Base-by-base conservation (phyloP, 345 rosid species). In the Brassica incana region DNA sequence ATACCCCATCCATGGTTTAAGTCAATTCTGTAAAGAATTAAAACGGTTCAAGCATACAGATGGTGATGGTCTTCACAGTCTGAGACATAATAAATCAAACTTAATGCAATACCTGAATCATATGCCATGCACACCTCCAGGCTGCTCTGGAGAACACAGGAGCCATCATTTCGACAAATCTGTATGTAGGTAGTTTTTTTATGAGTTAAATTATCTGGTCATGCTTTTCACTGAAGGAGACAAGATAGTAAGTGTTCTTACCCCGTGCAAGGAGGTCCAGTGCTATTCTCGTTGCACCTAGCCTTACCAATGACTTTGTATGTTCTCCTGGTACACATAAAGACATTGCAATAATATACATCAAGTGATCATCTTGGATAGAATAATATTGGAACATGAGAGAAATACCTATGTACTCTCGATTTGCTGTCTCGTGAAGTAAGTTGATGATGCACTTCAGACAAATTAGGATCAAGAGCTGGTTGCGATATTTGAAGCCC, bases 401-500 rank as follows among this genome's bases (percentile, higher is more conserved):
- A 43, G 60, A 72, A 35, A 48, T 64, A 92, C 97, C 97, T 86
- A 87, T 91, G 95, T 32, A 91, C 89, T 86, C 77, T 88, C 4
- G 84, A 75, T 62, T 78, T 81, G 6, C 7, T 83, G 77, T 85
- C 83, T 10, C 90, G 76, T 9, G 67, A 74, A 11, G 98, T 91
- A 65, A 94, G 84, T 11, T 77, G 85, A 83, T 90, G 91, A 79
- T 90, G 92, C 71, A 90, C 73, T 68, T 87, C 85, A 32, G 91
- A 89, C 45, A 78, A 75, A 2, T 68, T 48, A 10, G 87, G 87
- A 85, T 87, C 96, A 60, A 94, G 88, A 6, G 91, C 97, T 14
- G 97, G 98, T 79, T 94, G 97, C 2, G 97, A 94, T 85, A 94
- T 90, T 81, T 91, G 89, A 29, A 94, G 92, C 30, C 90, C 90